Conservation (phyloP, 2,329 filamentous ascomycete species). For the Tolypocladium album region DNA sequence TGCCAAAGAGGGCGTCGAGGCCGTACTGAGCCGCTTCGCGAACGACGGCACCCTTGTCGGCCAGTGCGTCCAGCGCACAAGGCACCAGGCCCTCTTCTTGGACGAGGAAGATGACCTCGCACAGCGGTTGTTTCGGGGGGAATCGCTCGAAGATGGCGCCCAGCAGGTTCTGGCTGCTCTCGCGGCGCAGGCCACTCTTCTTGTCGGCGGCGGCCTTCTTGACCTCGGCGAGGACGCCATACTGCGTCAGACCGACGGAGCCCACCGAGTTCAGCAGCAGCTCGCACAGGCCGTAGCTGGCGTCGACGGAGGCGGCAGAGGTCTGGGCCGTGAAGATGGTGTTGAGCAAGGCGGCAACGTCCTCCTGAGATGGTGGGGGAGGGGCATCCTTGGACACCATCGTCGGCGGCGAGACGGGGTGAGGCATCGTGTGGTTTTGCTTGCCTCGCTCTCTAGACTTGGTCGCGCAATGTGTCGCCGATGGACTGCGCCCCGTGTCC, state of each 20-base stretch:
- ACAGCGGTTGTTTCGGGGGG: constrained; percentile 63
- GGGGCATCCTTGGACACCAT: constrained; percentile 36
- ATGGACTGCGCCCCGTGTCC: not conserved
- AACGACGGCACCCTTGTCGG: constrained; percentile 84
- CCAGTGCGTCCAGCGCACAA: constrained; percentile 69
- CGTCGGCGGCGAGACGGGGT: constrained; percentile 36
- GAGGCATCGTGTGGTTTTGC: constrained; percentile 28
- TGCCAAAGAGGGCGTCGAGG: constrained; percentile 74
- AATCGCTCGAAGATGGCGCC: constrained; percentile 91
- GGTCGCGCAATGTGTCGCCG: not conserved
- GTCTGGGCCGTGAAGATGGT: constrained; percentile 60
- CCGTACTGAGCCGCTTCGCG: constrained; percentile 91
- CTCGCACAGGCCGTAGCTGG: constrained; percentile 50
- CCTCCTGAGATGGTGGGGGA: constrained; percentile 53
- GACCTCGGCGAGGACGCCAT: constrained; percentile 43
- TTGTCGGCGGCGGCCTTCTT: constrained; percentile 80
- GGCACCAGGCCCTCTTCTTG: constrained; percentile 65
- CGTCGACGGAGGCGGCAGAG: constrained; percentile 58
- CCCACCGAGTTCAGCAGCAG: constrained; percentile 44
- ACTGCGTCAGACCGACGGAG: constrained; percentile 39
- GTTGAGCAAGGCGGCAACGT: constrained; percentile 53
- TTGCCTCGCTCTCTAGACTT: not conserved
- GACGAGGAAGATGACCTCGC: constrained; percentile 73
- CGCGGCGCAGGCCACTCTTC: constrained; percentile 76
- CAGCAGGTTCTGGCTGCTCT: constrained; percentile 89